Evolutionary conservation across 1,284 basidiomycete species (phyloP), one percentile per base, ranked within the genome.

Genomic region (Ceratobasidium papillatum): DNA sequence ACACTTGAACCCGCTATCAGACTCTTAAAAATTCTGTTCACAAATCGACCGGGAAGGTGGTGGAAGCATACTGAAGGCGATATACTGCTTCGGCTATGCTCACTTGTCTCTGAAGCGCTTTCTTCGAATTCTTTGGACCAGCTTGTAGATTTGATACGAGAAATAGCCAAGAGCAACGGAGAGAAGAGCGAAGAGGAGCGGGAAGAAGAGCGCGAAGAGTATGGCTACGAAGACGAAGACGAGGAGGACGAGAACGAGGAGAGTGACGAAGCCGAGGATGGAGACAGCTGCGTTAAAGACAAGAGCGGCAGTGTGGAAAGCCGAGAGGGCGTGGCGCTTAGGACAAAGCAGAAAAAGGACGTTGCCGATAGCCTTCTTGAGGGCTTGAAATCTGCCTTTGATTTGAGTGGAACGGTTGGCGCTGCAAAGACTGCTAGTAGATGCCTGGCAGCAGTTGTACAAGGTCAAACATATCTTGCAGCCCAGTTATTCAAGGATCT

Each of bases 401-500:
- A 90, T 3, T 81, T 84, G 1, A 89, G 86, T 77, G 79, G 80
- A 0, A 89, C 91, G 49, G 84, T 85, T 17, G 90, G 86, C 74
- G 83, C 82, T 45, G 80, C 82, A 0, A 25, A 54, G n/a, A 96
- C 95, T 77, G 91, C 94, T 3, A 92, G 94, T 27, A 91, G 90
- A 78, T 94, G 92, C 78, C 86, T 98, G 27, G 94, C 93, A 0
- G 88, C 91, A 71, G 88, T 96, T 73, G 91, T 95, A 17, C 87
- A 85, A 79, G 88, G 88, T 75, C 85, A 90, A 58, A 89, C 87
- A 32, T 85, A 84, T 11, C 86, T 94, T 61, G 90, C 92, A 25
- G 91, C 92, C 0, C 92, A 91, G 25, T 89, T 91, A 9, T 91
- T 95, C 75, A 90, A 89, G 0, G 89, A 93, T 79, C 95, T 94